Conservation (phyloP, 73 alveolate genomes). For the Paramecium primaurelia region DNA sequence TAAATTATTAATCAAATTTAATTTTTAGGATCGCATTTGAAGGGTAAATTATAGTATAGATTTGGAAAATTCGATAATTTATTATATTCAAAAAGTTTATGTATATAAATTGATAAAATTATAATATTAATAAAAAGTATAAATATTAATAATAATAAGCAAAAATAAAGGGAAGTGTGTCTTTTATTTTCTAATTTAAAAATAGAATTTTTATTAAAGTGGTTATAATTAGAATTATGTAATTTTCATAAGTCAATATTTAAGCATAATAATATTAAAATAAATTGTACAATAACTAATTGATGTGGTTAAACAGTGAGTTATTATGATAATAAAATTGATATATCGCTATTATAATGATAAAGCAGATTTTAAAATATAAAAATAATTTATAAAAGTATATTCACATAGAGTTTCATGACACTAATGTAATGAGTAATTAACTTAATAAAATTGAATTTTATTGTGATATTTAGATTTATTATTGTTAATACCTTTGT, state of each 20-base stretch:
- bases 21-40: background rate
- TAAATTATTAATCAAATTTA: background rate
- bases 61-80: background rate
- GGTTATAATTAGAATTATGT: background rate
- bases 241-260: background rate
- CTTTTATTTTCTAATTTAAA: background rate
- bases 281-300: too few species aligned
- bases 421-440: background rate
- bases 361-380: constrained; percentile 17
- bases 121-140: too few species aligned
- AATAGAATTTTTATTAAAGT: background rate
- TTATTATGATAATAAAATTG: background rate
- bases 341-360: background rate
- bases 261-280: too few species aligned
- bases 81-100: background rate
- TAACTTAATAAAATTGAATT: constrained; percentile 46
- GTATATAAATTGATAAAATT: too few species aligned
- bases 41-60: background rate
- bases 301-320: background rate
- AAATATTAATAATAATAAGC: too few species aligned
- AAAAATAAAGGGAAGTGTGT: background rate
- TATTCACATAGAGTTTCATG: background rate
- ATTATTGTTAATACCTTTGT: constrained; percentile 61
- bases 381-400: background rate
- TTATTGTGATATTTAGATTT: constrained; percentile 80